These are phyloP conservation scores for Fusarium zealandicum DNA, from an alignment of 2,329 filamentous ascomycete species.

Conservation along the genomic window DNA sequence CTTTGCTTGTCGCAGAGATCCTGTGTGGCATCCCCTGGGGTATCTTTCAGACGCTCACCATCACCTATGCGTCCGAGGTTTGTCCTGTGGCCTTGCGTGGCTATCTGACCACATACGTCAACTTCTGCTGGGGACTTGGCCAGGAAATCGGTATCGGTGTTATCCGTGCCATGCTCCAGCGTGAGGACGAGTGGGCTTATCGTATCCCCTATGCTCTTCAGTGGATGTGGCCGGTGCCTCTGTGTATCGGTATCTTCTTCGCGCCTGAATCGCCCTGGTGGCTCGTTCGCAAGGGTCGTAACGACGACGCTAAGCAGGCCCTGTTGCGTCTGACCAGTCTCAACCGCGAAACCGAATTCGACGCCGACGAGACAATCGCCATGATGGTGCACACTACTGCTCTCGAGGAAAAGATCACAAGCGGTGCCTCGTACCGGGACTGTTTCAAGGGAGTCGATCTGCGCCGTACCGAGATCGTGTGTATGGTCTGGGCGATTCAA, in stretches of 20 bases:
- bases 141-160: slow-evolving; percentile 78
- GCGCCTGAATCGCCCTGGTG: slow-evolving; percentile 78
- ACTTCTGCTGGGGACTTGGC: slow-evolving; percentile 80
- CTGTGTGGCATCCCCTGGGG: slow-evolving; percentile 69
- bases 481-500: slow-evolving; percentile 70
- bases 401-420: slow-evolving; percentile 77
- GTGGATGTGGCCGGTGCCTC: slow-evolving; percentile 79
- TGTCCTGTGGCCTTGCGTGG: slow-evolving; percentile 76
- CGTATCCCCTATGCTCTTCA: slow-evolving; percentile 76
- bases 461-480: slow-evolving; percentile 76
- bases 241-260: slow-evolving; percentile 70
- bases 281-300: slow-evolving; percentile 72
- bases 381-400: slow-evolving; percentile 94
- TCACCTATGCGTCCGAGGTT: slow-evolving; percentile 75
- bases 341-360: slow-evolving; percentile 72
- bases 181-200: slow-evolving; percentile 73
- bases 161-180: slow-evolving; percentile 70
- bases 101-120: slow-evolving; percentile 77
- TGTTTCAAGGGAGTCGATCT: slow-evolving; percentile 83
- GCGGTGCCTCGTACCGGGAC: slow-evolving; percentile 77
- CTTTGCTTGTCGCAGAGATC: slow-evolving; percentile 67
- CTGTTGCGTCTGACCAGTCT: slow-evolving; percentile 70
- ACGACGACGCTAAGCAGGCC: slow-evolving; percentile 70
- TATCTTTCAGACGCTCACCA: slow-evolving; percentile 65
- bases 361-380: slow-evolving; percentile 83